Evolutionary conservation across 495 filamentous ascomycete genomes (phyloP).

Genomic region (Daldinia childiae): DNA sequence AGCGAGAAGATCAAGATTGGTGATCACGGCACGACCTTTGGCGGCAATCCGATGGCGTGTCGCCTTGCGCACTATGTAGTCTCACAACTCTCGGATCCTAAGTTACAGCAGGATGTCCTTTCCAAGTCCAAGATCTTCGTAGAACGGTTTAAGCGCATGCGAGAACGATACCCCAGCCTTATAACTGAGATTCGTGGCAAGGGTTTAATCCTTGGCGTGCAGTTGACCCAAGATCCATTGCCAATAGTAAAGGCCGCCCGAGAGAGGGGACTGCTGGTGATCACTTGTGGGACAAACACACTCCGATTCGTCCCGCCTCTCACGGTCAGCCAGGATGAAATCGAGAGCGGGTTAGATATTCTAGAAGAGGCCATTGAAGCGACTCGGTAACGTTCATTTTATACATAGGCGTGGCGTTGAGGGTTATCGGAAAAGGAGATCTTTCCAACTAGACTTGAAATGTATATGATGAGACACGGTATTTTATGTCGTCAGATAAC

Average conservation of each 20-base stretch:
- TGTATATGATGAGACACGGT: background rate
- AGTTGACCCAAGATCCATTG: constrained; percentile 75
- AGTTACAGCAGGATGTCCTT: constrained; percentile 70
- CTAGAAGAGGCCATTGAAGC: constrained; percentile 76
- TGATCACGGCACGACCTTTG: constrained; percentile 97
- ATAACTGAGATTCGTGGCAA: constrained; percentile 82
- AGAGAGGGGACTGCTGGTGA: constrained; percentile 87
- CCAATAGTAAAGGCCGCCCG: constrained; percentile 82
- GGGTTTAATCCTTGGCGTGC: constrained; percentile 86
- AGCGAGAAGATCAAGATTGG: constrained; percentile 86
- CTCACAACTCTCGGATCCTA: constrained; percentile 70
- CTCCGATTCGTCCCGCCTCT: constrained; percentile 86
- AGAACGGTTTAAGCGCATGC: constrained; percentile 69
- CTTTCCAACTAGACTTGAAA: constrained; percentile 9
- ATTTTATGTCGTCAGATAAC: background rate
- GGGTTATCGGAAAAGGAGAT: constrained; percentile 18
- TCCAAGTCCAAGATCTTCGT: constrained; percentile 72
- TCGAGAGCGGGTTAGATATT: constrained; percentile 76
- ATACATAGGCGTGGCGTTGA: constrained; percentile 26
- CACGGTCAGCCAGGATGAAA: constrained; percentile 78
- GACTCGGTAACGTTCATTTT: constrained; percentile 37
- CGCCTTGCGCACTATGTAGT: constrained; percentile 87
- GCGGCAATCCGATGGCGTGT: constrained; percentile 90
- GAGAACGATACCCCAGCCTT: constrained; percentile 72
- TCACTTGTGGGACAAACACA: constrained; percentile 90